phyloP scores from a whole-genome alignment of 108 stramenopile genomes.

The Mediolabrus comicus region DNA sequence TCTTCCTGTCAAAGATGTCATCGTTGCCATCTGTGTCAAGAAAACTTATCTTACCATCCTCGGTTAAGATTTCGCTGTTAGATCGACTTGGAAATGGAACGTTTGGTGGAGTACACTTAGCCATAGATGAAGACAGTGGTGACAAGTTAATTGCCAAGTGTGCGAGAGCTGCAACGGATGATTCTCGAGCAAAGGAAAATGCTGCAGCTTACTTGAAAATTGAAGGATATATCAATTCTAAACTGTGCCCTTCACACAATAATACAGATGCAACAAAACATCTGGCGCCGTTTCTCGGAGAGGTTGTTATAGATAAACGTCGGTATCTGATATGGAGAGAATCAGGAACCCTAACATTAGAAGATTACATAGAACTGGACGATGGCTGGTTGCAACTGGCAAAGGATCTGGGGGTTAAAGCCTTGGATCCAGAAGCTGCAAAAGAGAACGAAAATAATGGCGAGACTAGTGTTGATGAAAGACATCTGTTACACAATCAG shows the following conservation, averaged over 20 bases:
- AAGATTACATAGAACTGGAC: slow-evolving; percentile 42
- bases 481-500: slow-evolving; percentile 5
- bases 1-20: background rate
- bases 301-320: slow-evolving; percentile 11
- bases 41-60: background rate
- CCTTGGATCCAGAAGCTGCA: background rate
- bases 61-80: slow-evolving; percentile 1
- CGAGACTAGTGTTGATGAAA: background rate
- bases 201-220: slow-evolving; percentile 36
- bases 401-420: slow-evolving; percentile 15
- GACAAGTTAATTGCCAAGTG: slow-evolving; percentile 21
- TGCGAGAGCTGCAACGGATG: slow-evolving; percentile 15
- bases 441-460: background rate
- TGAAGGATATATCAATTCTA: slow-evolving; percentile 32
- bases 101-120: slow-evolving; percentile 25
- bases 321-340: slow-evolving; percentile 32
- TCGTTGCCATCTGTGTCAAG: background rate
- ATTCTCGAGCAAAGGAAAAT: slow-evolving; percentile 15
- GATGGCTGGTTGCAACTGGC: slow-evolving; percentile 34
- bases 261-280: background rate
- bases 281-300: slow-evolving; percentile 39
- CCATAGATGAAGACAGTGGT: slow-evolving; percentile 13
- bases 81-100: slow-evolving; percentile 37
- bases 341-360: slow-evolving; percentile 30
- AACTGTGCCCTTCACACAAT: slow-evolving; percentile 2